Percentiles rank a stretch among this genome's conserved stretches.
Evolutionary conservation across 176 grass and related monocot genomes (phyloP).

Genomic region (Juncus inflexus): DNA sequence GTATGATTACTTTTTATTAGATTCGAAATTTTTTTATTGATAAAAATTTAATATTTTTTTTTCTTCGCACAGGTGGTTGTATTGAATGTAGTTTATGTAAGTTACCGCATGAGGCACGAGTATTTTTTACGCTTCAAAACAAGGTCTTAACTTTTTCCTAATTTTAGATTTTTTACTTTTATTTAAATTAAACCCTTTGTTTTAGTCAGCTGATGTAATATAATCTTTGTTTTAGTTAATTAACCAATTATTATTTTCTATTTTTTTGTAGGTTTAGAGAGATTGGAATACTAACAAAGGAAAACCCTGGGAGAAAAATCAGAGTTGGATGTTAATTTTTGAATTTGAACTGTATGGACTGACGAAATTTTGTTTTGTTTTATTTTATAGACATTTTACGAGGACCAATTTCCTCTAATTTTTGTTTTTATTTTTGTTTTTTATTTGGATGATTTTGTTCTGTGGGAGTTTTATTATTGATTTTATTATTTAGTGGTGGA

Average conservation of each 20-base stretch:
- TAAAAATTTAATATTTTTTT: not conserved
- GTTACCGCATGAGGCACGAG: conserved; percentile 1
- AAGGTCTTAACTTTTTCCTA: not conserved
- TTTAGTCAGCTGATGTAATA: not conserved
- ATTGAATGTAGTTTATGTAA: conserved; percentile 29
- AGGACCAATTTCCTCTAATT: conserved; percentile 33
- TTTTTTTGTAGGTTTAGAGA: conserved; percentile 7
- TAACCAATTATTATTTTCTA: not conserved
- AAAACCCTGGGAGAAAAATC: conserved; percentile 12
- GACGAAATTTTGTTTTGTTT: conserved; percentile 24
- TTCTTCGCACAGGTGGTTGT: conserved; percentile 10
- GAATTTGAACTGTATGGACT: not conserved
- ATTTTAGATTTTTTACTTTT: not conserved
- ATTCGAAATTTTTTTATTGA: not conserved
- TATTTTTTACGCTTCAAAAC: conserved; percentile 19
- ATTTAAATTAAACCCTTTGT: not conserved
- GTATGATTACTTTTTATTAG: not conserved
- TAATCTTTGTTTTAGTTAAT: not conserved
- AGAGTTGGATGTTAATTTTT: conserved; percentile 26
- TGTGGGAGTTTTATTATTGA: conserved; percentile 15
- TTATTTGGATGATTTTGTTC: conserved; percentile 10
- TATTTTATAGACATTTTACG: conserved; percentile 24
- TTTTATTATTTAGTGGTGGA: conserved; percentile 4
- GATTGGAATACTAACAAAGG: conserved; percentile 12
- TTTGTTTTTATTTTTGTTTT: conserved; percentile 14